A percentile compares a stretch with the other conserved stretches of the same genome.
phyloP scores from a whole-genome alignment of 495 filamentous ascomycete species.

The Penicillium lagena region DNA sequence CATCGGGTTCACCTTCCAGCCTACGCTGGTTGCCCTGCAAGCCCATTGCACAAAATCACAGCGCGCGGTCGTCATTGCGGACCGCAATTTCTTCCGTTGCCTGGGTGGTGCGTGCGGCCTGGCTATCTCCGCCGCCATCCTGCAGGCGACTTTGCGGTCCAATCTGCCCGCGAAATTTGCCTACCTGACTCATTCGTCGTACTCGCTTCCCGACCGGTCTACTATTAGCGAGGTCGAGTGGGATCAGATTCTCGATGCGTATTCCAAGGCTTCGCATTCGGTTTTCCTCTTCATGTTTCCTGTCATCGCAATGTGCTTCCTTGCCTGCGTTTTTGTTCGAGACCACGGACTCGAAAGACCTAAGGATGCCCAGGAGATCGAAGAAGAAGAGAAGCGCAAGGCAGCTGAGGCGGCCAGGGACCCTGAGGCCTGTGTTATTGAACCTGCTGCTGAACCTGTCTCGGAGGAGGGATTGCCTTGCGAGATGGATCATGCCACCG shows the following conservation, averaged over 20 bases:
- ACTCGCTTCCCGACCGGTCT: constrained; percentile 29
- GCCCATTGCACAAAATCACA: constrained; percentile 53
- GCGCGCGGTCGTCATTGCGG: constrained; percentile 53
- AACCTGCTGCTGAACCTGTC: not conserved
- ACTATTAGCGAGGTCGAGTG: constrained; percentile 29
- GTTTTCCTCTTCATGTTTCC: constrained; percentile 52
- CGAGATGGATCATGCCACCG: not conserved
- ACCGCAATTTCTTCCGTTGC: constrained; percentile 58
- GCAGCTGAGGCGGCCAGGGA: constrained; percentile 12
- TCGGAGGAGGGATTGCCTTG: not conserved
- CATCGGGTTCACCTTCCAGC: constrained; percentile 54
- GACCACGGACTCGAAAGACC: constrained; percentile 47
- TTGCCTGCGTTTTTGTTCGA: constrained; percentile 45
- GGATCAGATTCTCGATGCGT: constrained; percentile 39
- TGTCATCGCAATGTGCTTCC: constrained; percentile 46
- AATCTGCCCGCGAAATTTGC: constrained; percentile 36
- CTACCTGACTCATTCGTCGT: constrained; percentile 34
- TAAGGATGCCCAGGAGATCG: constrained; percentile 38
- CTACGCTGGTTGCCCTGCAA: constrained; percentile 56
- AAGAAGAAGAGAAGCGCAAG: constrained; percentile 22
- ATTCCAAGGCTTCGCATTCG: constrained; percentile 42
- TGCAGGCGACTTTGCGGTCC: constrained; percentile 44
- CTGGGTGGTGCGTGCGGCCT: constrained; percentile 55
- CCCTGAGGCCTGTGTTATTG: constrained; percentile 10
- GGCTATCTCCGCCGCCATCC: constrained; percentile 51